Base-by-base conservation (phyloP, 116 monocot genomes). In the Cymodocea nodosa region DNA sequence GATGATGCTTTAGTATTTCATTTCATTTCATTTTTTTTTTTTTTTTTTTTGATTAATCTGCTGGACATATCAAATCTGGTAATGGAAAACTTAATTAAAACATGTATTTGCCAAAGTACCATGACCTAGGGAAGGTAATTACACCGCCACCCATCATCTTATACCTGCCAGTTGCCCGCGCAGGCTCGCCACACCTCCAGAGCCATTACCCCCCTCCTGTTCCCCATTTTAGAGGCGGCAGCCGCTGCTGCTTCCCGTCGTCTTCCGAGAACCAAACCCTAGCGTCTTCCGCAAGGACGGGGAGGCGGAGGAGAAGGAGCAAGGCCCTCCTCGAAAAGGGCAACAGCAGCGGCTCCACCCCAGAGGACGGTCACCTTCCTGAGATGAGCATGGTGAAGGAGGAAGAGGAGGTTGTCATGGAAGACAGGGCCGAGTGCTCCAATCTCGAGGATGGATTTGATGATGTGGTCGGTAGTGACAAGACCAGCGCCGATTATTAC, bases 401-500 rank as follows among this genome's bases (percentile, higher is more conserved):
- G 30, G 81, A 64, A 2, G 79, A 18, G 51, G 77, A 66, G 15
- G 74, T 64, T 23, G 55, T 51, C 19, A 23, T 70, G 54, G 77
- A 75, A 67, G 85, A 74, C 52, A 76, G 49, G 71, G 55, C 71
- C 15, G 87, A 77, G 65, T 74, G 67, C 64, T 84, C 80, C 71
- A 78, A 71, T 49, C 62, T 76, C 39, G 79, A 78, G 59, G 70
- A 76, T 35, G 19, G 76, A 36, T 48, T 35, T 15, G 83, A 79
- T 23, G 49, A 54, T 9, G 50, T 88, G 2, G 59, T 84, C 18
- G 89, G 85, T 23, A 72, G 71, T 67, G 94, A 94, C 16, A 81
- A 94, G 73, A 94, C 94, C 62, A 94, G 94, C 79, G 94, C 94
- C 51, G 94, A 94, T 60, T 94, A 94, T 64, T 94, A 94, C 75